phyloP scores from a whole-genome alignment of 2,329 filamentous ascomycete species.

The Botryotinia calthae region DNA sequence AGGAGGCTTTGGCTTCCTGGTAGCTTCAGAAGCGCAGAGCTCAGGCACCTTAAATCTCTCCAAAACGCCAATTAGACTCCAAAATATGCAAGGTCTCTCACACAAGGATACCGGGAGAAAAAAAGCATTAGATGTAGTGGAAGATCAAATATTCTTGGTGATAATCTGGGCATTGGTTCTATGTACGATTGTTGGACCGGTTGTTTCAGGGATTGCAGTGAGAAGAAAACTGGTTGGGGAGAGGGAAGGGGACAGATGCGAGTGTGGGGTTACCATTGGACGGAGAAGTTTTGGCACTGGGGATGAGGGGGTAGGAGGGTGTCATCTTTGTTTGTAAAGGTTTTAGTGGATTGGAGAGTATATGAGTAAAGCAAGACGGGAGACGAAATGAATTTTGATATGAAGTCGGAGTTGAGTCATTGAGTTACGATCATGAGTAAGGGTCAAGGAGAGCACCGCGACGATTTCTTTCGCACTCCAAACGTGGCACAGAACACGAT shows the following conservation, averaged over 20 bases:
- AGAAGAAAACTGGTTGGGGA: background rate
- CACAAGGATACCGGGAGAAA: background rate
- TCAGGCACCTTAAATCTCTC: conserved; percentile 37
- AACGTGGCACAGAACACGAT: accelerated
- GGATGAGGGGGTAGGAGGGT: background rate
- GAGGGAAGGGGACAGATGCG: background rate
- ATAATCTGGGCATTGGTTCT: conserved; percentile 55
- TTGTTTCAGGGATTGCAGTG: conserved; percentile 32
- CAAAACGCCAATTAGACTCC: background rate
- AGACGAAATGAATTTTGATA: background rate
- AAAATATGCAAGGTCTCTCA: background rate
- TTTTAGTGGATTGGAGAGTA: background rate
- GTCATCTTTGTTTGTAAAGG: conserved; percentile 16
- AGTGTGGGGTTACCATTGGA: background rate
- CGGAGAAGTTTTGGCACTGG: background rate
- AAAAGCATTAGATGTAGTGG: conserved; percentile 22
- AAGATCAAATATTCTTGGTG: conserved; percentile 47
- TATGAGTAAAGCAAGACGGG: background rate
- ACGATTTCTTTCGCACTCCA: background rate
- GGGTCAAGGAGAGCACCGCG: background rate
- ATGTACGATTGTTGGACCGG: conserved; percentile 53
- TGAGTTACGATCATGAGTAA: background rate
- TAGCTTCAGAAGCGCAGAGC: conserved; percentile 64
- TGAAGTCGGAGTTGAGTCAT: background rate
- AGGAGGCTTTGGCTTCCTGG: conserved; percentile 77